A percentile compares a stretch with the other conserved stretches of the same genome.
These are phyloP conservation scores for Scedosporium boydii DNA, from an alignment of 2,329 filamentous ascomycete species.

Conservation along the genomic window DNA sequence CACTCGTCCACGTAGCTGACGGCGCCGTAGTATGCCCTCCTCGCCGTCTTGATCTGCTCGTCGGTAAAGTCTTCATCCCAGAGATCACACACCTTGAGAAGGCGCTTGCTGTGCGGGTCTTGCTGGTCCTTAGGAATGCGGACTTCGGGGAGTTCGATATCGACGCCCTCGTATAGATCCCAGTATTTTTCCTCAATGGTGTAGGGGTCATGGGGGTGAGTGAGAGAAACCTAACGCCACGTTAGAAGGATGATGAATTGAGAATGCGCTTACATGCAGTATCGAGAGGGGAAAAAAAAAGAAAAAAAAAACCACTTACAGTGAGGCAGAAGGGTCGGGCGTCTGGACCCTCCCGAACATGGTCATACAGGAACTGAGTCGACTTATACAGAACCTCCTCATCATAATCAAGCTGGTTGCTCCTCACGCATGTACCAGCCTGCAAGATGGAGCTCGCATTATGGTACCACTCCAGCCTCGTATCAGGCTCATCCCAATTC, in stretches of 20 bases:
- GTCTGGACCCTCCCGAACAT: slow-evolving; percentile 68
- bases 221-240: slow-evolving; percentile 55
- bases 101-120: slow-evolving; percentile 77
- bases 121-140: slow-evolving; percentile 71
- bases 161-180: slow-evolving; percentile 82
- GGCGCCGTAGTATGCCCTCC: slow-evolving; percentile 84
- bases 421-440: slow-evolving; percentile 78
- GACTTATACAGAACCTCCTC: slow-evolving; percentile 93
- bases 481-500: slow-evolving; percentile 87
- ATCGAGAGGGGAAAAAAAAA: neutral
- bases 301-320: slow-evolving; percentile 20
- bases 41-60: slow-evolving; percentile 76
- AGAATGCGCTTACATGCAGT: no score
- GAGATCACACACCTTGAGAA: slow-evolving; percentile 79
- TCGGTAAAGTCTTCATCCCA: slow-evolving; percentile 76
- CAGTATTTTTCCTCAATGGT: slow-evolving; percentile 90
- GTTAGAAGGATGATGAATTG: slow-evolving; percentile 22
- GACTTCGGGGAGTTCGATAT: slow-evolving; percentile 75
- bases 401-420: slow-evolving; percentile 92
- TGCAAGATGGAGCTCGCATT: slow-evolving; percentile 91
- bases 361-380: slow-evolving; percentile 82
- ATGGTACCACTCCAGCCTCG: slow-evolving; percentile 88
- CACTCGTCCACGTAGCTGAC: slow-evolving; percentile 93
- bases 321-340: slow-evolving; percentile 79
- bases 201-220: slow-evolving; percentile 91